These are phyloP conservation scores for Aspergillus niger DNA, from an alignment of 2,329 filamentous ascomycete species.

Conservation along the genomic window DNA sequence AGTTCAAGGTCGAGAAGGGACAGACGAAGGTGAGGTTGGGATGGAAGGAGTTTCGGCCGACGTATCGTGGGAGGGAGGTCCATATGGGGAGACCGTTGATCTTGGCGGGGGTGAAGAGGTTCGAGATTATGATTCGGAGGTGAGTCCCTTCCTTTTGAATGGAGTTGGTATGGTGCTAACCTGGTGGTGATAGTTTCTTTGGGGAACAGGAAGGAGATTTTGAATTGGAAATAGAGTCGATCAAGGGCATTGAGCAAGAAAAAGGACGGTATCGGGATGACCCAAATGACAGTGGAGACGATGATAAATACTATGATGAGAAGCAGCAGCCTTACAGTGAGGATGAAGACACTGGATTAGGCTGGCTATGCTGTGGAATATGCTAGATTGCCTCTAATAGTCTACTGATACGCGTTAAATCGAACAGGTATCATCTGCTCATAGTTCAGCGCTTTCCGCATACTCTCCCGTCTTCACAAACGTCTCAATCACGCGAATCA, in stretches of 20 bases:
- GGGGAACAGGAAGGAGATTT: slow-evolving; percentile 72
- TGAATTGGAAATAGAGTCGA: slow-evolving; percentile 56
- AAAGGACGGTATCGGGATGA: slow-evolving; percentile 1
- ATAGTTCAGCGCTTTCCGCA: background rate
- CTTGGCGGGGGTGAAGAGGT: slow-evolving; percentile 60
- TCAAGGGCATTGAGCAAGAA: slow-evolving; percentile 48
- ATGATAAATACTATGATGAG: background rate
- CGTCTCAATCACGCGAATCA: background rate
- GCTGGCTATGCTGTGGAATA: background rate
- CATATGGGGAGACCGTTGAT: slow-evolving; percentile 63
- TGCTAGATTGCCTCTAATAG: background rate
- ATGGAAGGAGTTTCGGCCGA: slow-evolving; percentile 69
- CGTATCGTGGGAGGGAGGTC: slow-evolving; percentile 69
- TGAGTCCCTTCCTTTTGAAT: slow-evolving; percentile 38
- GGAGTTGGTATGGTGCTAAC: slow-evolving; percentile 11
- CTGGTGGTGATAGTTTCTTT: slow-evolving; percentile 64
- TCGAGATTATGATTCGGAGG: slow-evolving; percentile 83
- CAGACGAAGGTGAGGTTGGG: slow-evolving; percentile 55
- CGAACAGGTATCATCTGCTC: background rate
- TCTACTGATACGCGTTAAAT: background rate
- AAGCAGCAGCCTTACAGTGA: background rate
- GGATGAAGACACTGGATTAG: background rate
- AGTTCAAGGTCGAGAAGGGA: slow-evolving; percentile 53
- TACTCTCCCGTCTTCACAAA: background rate
- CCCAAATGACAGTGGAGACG: background rate